phyloP scores from a whole-genome alignment of 2,329 filamentous ascomycete species.

The Pseudogymnoascus sp. region DNA sequence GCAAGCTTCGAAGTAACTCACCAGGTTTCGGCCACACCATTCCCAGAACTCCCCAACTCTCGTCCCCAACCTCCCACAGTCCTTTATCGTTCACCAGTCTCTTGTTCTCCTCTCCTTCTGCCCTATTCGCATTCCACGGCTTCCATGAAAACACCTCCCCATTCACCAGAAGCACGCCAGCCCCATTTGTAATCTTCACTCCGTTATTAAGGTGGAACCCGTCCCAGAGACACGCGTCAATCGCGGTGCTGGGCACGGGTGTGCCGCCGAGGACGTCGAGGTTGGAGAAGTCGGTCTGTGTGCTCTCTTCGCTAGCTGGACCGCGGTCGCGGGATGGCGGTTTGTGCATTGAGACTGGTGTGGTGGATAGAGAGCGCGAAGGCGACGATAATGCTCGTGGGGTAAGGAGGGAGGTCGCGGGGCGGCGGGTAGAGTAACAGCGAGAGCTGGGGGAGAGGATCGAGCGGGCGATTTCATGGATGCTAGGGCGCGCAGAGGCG shows the following conservation, averaged over 20 bases:
- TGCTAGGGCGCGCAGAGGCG: background rate
- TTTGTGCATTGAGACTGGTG: slow-evolving; percentile 15
- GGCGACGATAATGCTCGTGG: background rate
- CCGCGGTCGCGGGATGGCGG: slow-evolving; percentile 48
- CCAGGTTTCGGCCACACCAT: slow-evolving; percentile 84
- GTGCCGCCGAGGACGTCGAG: slow-evolving; percentile 74
- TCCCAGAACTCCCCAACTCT: slow-evolving; percentile 68
- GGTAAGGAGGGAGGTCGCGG: background rate
- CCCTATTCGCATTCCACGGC: slow-evolving; percentile 59
- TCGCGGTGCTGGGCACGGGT: slow-evolving; percentile 69
- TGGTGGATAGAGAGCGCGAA: slow-evolving; percentile 1
- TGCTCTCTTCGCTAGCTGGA: slow-evolving; percentile 52
- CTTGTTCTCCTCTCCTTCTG: slow-evolving; percentile 31
- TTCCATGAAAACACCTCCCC: slow-evolving; percentile 86
- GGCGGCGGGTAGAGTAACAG: background rate
- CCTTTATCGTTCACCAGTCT: slow-evolving; percentile 65
- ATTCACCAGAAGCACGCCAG: slow-evolving; percentile 70
- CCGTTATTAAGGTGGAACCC: slow-evolving; percentile 87
- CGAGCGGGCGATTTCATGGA: slow-evolving; percentile 1
- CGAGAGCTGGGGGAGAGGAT: background rate
- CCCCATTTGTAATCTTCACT: slow-evolving; percentile 58
- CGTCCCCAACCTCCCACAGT: slow-evolving; percentile 68
- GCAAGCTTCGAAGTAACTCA: slow-evolving; percentile 36
- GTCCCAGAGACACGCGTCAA: slow-evolving; percentile 74
- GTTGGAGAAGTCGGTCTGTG: slow-evolving; percentile 62